Conservation (phyloP, 768 basidiomycete genomes). For the Suillus spraguei region DNA sequence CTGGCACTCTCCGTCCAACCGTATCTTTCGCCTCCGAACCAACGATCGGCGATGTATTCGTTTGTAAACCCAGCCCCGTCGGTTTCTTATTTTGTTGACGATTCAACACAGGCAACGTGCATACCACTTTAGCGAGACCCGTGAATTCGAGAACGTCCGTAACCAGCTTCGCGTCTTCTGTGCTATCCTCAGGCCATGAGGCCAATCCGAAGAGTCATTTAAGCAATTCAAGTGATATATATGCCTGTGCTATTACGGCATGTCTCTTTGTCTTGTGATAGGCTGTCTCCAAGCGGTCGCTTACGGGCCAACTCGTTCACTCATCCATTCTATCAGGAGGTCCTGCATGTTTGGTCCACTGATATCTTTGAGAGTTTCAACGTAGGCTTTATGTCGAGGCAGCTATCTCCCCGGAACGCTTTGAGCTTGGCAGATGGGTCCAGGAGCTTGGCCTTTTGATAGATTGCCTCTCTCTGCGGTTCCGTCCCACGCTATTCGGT, state of each 20-base stretch:
- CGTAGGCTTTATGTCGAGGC: neutral
- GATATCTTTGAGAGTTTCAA: neutral
- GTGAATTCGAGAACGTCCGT: neutral
- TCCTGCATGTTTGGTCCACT: neutral
- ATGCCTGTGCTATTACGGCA: neutral
- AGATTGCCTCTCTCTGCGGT: neutral
- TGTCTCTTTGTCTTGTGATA: neutral
- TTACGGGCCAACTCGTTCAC: neutral
- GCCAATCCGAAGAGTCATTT: neutral
- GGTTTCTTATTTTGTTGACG: neutral
- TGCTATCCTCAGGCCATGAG: neutral
- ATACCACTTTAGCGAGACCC: neutral
- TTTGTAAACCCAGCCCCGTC: neutral
- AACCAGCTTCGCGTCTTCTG: neutral
- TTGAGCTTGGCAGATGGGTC: neutral
- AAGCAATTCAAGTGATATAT: neutral
- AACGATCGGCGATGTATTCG: neutral
- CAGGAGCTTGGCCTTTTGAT: neutral
- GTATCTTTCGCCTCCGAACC: constrained; percentile 6
- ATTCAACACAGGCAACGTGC: neutral
- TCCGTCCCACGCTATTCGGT: neutral
- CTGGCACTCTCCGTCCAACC: neutral
- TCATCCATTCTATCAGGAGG: neutral
- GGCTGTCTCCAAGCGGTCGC: neutral
- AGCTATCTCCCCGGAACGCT: neutral